phyloP scores from a whole-genome alignment of 2,329 filamentous ascomycete genomes.

The Aureobasidium subglaciale region DNA sequence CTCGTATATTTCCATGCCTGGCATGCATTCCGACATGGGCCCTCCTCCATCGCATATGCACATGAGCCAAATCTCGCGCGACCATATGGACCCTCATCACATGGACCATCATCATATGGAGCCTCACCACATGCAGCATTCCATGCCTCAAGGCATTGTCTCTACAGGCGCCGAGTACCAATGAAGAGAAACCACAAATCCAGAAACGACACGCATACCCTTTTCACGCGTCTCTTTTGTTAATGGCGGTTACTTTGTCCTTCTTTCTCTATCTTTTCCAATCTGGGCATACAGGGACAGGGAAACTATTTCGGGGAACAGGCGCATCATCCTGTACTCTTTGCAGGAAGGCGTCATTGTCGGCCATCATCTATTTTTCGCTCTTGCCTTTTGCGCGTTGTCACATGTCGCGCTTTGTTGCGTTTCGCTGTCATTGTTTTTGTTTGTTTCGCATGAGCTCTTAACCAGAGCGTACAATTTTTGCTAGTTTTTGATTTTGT shows the following conservation, averaged over 20 bases:
- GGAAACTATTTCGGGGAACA: no score
- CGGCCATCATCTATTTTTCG: not conserved
- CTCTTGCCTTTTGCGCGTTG: not conserved
- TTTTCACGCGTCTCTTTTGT: conserved; percentile 14
- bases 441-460: no score
- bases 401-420: not conserved
- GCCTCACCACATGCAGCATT: not conserved
- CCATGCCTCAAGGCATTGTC: conserved; percentile 5
- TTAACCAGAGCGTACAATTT: no score
- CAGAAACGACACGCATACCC: conserved; percentile 3
- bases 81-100: conserved; percentile 1
- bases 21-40: conserved; percentile 6
- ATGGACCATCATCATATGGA: not conserved
- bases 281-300: conserved; percentile 8
- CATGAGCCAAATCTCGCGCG: conserved; percentile 19
- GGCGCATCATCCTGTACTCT: no score
- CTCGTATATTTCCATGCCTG: conserved; percentile 24
- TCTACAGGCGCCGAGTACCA: conserved; percentile 10
- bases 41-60: conserved; percentile 28
- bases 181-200: conserved; percentile 6
- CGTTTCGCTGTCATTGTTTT: no score
- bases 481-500: no score
- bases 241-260: not conserved
- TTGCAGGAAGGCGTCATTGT: no score
- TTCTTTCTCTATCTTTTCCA: not conserved